Conservation (phyloP, 75 land plant genomes). For the Cryptomeria japonica region DNA sequence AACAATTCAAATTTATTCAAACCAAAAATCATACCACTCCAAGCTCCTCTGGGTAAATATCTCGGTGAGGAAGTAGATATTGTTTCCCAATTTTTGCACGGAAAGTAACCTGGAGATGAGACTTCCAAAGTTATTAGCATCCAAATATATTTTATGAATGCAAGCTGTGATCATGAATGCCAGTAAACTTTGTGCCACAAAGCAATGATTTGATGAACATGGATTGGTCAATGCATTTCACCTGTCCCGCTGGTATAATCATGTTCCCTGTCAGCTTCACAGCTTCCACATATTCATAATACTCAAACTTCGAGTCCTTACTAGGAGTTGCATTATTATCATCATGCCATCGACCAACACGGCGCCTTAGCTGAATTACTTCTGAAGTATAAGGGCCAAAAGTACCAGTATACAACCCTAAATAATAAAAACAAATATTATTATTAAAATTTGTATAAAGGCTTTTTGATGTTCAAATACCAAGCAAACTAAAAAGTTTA, state of each 20-base stretch:
- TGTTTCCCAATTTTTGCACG: conserved; percentile 45
- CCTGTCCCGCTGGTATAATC: conserved; percentile 97
- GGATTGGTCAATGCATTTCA: conserved; percentile 17
- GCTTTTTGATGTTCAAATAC: neutral
- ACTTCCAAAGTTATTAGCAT: neutral
- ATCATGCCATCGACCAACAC: conserved; percentile 88
- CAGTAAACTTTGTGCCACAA: neutral
- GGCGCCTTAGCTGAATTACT: conserved; percentile 74
- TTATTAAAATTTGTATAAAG: neutral
- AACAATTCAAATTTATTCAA: neutral
- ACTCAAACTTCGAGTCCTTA: conserved; percentile 48
- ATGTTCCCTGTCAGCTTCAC: conserved; percentile 86
- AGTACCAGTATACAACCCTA: conserved; percentile 87
- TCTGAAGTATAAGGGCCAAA: conserved; percentile 84
- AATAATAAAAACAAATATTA: neutral
- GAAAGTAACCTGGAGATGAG: conserved; percentile 33
- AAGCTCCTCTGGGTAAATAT: conserved; percentile 46
- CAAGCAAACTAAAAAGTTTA: neutral
- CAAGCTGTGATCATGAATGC: neutral
- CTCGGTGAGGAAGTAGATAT: conserved; percentile 31
- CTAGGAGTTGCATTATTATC: conserved; percentile 19
- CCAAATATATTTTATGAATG: neutral
- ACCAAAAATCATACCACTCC: conserved; percentile 39
- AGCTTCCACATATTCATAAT: conserved; percentile 99
- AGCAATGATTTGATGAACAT: neutral